These are phyloP conservation scores for Diplodia scrobiculata DNA, from an alignment of 2,329 filamentous ascomycete species.

Conservation along the genomic window DNA sequence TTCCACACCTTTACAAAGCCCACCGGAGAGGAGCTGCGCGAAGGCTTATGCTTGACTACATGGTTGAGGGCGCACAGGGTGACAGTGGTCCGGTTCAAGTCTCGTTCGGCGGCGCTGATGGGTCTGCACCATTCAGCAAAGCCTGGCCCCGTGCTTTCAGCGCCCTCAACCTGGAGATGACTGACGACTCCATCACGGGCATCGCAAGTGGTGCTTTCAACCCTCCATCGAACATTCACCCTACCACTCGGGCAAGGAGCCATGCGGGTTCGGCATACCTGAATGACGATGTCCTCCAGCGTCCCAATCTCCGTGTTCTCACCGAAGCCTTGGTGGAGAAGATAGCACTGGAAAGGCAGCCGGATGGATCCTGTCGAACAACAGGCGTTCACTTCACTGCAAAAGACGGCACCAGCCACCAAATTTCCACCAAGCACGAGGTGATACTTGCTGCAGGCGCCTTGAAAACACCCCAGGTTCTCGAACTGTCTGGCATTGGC, in stretches of 20 bases:
- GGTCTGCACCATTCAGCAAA: constrained; percentile 15
- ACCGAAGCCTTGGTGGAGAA: constrained; percentile 27
- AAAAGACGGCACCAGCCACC: constrained; percentile 24
- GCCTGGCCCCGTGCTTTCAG: constrained; percentile 33
- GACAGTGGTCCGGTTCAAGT: constrained; percentile 32
- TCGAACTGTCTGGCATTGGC: constrained; percentile 42
- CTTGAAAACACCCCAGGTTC: constrained; percentile 39
- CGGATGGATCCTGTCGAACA: constrained; percentile 15
- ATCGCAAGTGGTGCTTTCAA: constrained; percentile 28
- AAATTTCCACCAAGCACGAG: constrained; percentile 36
- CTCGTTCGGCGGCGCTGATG: constrained; percentile 28
- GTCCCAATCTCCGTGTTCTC: constrained; percentile 35
- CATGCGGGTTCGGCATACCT: constrained; percentile 34
- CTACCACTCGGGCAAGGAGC: constrained; percentile 29
- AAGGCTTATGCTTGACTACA: constrained; percentile 31
- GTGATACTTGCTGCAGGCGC: constrained; percentile 39
- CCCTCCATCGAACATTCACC: constrained; percentile 27
- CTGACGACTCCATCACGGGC: constrained; percentile 30
- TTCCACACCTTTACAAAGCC: constrained; percentile 5
- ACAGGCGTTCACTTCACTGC: constrained; percentile 22
- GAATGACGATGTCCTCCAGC: constrained; percentile 28
- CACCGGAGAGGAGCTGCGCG: constrained; percentile 32
- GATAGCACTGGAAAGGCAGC: constrained; percentile 27
- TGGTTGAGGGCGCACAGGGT: constrained; percentile 28
- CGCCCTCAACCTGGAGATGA: constrained; percentile 30